Evolutionary conservation across 345 rosid genomes (phyloP).

Genomic region (Pistacia atlantica): DNA sequence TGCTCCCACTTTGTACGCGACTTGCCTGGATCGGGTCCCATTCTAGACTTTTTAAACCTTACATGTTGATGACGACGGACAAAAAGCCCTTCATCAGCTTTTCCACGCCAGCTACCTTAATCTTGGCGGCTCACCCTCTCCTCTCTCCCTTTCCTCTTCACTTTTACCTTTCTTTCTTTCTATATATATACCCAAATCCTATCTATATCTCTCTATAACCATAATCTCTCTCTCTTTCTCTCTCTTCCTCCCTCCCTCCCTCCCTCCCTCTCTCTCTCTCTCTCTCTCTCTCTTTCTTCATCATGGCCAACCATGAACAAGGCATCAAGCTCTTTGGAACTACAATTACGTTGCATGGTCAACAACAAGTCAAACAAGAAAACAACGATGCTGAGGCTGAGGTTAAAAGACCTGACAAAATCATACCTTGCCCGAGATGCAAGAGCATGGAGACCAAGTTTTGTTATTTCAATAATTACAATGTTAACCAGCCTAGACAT

Average conservation of each 20-base stretch:
- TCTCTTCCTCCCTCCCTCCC: conserved; percentile 16
- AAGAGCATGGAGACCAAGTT: conserved; percentile 97
- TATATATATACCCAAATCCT: conserved; percentile 3
- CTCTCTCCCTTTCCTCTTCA: conserved; percentile 1
- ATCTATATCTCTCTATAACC: background rate
- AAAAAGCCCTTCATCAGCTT: conserved; percentile 53
- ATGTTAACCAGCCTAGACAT: conserved; percentile 97
- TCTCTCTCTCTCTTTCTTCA: conserved; percentile 10
- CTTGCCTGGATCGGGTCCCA: conserved; percentile 38
- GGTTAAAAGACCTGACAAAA: conserved; percentile 80
- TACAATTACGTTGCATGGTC: conserved; percentile 64
- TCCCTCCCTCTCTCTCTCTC: background rate
- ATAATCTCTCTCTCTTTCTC: background rate
- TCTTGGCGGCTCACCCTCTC: conserved; percentile 25
- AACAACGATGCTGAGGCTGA: conserved; percentile 30
- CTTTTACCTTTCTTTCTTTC: conserved; percentile 9
- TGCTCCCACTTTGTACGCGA: conserved; percentile 33
- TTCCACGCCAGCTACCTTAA: conserved; percentile 49
- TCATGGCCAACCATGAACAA: conserved; percentile 58
- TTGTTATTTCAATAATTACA: conserved; percentile 96
- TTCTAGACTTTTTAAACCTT: conserved; percentile 13
- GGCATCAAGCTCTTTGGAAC: conserved; percentile 90
- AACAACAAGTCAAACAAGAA: conserved; percentile 45
- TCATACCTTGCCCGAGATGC: conserved; percentile 93
- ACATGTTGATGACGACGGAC: conserved; percentile 47